Evolutionary conservation across 768 basidiomycete genomes (phyloP), one percentile per base, ranked within the genome.

Genomic region (Tephrocybe sp.): DNA sequence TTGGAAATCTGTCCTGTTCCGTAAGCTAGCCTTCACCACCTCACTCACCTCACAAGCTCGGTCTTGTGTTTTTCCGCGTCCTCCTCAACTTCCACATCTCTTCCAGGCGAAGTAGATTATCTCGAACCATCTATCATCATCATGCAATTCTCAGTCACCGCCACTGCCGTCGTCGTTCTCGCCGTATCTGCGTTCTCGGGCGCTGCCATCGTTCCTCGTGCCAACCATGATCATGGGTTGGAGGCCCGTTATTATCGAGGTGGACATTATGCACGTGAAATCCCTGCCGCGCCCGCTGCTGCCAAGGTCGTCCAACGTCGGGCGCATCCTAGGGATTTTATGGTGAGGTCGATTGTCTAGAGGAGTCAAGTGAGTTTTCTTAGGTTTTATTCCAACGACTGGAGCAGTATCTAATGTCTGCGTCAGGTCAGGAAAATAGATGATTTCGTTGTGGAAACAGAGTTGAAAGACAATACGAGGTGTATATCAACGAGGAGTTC

Each of bases 21-120:
- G 34, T 53, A 70, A 71, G 71, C 68, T 67, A 69, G 70, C 54
- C 68, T 69, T 70, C 68, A 68, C 62, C 36, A 30, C 45, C 54
- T 50, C 47, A 50, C 33, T 52, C 55, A 51, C 56, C 57, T 54
- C 63, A 64, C 67, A 62, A 69, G 69, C 68, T 62, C 50, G 63
- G 63, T 64, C 67, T 72, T 67, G 66, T 70, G 64, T 62, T 21
- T 51, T 50, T 59, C 62, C 57, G 50, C 38, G 36, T 45, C 43
- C 45, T 50, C 41, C 44, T 38, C 38, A 40, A 30, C 41, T 51
- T 54, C 40, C 51, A 45, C 33, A 45, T 45, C 53, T 61, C 61
- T 62, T 68, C 63, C 63, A 49, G 56, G 61, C 51, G 63, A 63
- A 65, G 57, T 54, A 57, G 51, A 57, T 53, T 55, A 38, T 44